Percentiles rank a stretch among this genome's conserved stretches.
phyloP scores from a whole-genome alignment of 2,329 filamentous ascomycete genomes.

The Tolypocladium tropicale region DNA sequence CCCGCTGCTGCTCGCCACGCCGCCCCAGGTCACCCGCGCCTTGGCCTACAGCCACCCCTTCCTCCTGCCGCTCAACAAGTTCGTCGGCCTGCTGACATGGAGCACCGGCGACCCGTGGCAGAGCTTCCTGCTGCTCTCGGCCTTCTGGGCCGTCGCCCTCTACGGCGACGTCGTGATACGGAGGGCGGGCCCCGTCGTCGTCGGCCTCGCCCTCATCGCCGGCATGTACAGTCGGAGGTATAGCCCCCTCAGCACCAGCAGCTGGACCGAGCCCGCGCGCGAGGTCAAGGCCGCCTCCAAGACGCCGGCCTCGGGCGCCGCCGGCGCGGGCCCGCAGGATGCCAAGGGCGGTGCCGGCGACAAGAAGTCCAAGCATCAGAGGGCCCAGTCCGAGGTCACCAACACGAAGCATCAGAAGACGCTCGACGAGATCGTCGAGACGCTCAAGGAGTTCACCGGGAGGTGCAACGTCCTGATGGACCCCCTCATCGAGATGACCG shows the following conservation, averaged over 20 bases:
- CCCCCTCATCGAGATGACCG: constrained; percentile 77
- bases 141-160: constrained; percentile 76
- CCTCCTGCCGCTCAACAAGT: constrained; percentile 75
- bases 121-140: constrained; percentile 79
- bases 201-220: constrained; percentile 69
- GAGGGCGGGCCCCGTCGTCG: constrained; percentile 71
- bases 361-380: constrained; percentile 26
- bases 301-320: constrained; percentile 8
- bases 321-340: constrained; percentile 10
- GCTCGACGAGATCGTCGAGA: constrained; percentile 93
- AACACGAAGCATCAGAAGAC: constrained; percentile 81
- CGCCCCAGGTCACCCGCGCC: constrained; percentile 86
- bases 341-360: constrained; percentile 13
- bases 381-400: constrained; percentile 45
- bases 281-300: constrained; percentile 17
- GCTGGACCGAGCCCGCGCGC: constrained; percentile 47
- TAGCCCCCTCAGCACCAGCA: constrained; percentile 80
- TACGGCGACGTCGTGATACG: constrained; percentile 80
- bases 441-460: constrained; percentile 78
- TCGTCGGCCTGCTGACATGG: constrained; percentile 84
- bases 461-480: constrained; percentile 88
- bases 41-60: constrained; percentile 95
- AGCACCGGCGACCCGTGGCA: constrained; percentile 92
- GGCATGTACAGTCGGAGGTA: constrained; percentile 91
- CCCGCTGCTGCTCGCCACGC: constrained; percentile 82